These are phyloP conservation scores for Tagetes erecta DNA, from an alignment of 129 eudicot species.

Conservation along the genomic window DNA sequence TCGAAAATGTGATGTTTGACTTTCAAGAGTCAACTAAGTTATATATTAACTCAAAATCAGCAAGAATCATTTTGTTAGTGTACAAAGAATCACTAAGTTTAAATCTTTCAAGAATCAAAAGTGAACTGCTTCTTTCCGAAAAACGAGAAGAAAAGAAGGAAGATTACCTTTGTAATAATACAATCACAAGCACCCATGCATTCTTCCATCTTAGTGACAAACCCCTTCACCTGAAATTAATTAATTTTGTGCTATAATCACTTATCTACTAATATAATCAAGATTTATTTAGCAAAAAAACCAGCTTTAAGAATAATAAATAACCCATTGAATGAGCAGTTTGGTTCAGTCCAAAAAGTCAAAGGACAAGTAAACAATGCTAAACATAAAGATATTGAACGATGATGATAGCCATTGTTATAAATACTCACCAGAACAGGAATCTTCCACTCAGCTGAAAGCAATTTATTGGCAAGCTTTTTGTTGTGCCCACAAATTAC, in stretches of 20 bases:
- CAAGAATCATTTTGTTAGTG: constrained; percentile 7
- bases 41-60: not conserved
- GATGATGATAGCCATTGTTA: not conserved
- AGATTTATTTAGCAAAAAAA: not conserved
- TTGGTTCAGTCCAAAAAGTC: not conserved
- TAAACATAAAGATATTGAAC: not conserved
- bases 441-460: constrained; percentile 76
- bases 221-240: constrained; percentile 84
- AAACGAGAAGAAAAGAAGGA: not conserved
- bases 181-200: constrained; percentile 99
- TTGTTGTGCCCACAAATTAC: constrained; percentile 94
- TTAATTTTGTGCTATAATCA: constrained; percentile 7
- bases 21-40: constrained; percentile 1
- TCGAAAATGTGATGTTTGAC: not conserved
- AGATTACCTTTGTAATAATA: constrained; percentile 88
- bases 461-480: constrained; percentile 71
- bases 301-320: not conserved
- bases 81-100: constrained; percentile 2
- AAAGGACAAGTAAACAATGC: not conserved
- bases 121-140: not conserved
- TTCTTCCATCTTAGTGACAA: constrained; percentile 93
- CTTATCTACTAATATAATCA: not conserved
- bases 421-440: constrained; percentile 72
- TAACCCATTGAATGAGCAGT: not conserved
- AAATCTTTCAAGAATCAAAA: not conserved